Conservation (phyloP, 2,329 filamentous ascomycete species). For the Harringtonia lauricola region DNA sequence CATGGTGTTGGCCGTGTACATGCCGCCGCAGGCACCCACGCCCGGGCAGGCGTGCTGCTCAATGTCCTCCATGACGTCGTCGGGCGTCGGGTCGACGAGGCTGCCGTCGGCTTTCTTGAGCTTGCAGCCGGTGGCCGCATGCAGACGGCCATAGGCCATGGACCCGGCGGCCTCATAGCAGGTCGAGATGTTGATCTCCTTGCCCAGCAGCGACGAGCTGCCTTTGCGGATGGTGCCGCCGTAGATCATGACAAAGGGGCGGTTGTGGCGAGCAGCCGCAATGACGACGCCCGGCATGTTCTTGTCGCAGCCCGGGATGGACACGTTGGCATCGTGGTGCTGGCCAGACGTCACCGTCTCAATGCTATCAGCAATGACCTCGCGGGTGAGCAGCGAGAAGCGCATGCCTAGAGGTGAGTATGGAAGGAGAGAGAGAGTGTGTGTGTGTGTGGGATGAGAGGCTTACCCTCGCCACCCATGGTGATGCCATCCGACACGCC, state of each 20-base stretch:
- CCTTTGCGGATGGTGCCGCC: conserved; percentile 84
- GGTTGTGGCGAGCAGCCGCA: conserved; percentile 82
- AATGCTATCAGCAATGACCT: conserved; percentile 89
- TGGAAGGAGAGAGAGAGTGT: neutral
- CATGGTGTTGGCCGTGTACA: conserved; percentile 96
- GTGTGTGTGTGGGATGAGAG: too few species aligned
- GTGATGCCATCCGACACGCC: conserved; percentile 87
- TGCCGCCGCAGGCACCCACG: conserved; percentile 62
- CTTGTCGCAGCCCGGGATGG: conserved; percentile 91
- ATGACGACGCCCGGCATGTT: conserved; percentile 94
- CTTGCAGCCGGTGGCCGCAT: conserved; percentile 39
- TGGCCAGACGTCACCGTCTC: conserved; percentile 90
- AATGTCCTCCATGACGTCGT: conserved; percentile 76
- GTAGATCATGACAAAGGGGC: conserved; percentile 91
- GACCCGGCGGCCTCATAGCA: conserved; percentile 85
- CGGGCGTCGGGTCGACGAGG: conserved; percentile 46
- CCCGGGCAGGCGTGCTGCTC: conserved; percentile 69
- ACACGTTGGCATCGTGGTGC: conserved; percentile 85
- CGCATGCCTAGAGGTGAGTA: conserved; percentile 60
- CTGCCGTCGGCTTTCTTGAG: conserved; percentile 29
- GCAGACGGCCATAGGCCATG: conserved; percentile 65
- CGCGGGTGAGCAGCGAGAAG: conserved; percentile 80
- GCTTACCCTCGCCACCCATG: conserved; percentile 78
- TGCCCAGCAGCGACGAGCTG: conserved; percentile 65
- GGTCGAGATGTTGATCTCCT: conserved; percentile 76